Evolutionary conservation across 2,329 filamentous ascomycete species (phyloP), one percentile per base, ranked within the genome.

Genomic region (Penicillium oxalicum): DNA sequence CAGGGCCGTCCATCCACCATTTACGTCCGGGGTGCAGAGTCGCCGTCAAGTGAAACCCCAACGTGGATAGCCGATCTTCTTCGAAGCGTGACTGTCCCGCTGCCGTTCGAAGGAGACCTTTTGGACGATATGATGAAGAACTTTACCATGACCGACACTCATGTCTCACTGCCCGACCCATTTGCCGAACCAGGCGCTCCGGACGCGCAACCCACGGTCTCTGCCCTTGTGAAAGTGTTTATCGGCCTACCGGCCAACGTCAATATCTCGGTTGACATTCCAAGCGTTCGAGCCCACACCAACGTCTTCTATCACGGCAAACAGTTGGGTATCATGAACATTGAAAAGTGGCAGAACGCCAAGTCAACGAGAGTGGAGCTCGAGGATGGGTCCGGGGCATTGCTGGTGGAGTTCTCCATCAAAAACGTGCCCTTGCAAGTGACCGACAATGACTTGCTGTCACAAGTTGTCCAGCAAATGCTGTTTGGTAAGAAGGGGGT

Each of bases 71-170:
- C 80, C 11, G 82, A 91, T 44, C 77, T 98, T 24, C 74, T 97
- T 34, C 83, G 84, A 40, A 89, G 87, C 57, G 80, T 97, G 45
- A 91, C 85, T 0, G 77, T 97, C 0, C 90, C 91, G 3, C 74
- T 97, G 5, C 86, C 89, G 5, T 87, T 97, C 53, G 88, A 89
- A 0, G 89, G 89, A 4, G 82, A 84, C 50, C 84, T 84, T 0
- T 84, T 96, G 60, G 89, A 90, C 56, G 83, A 87, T 55, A 73
- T 95, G 12, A 86, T 98, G 64, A 86, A 84, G 58, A 91, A 93
- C 58, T 96, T 97, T 64, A 87, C 89, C 24, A 74, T 97, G 56
- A 82, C 83, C 2, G 81, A 96, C 63, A 88, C 94, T 36, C 83
- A 94, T 60, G 95, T 98, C 67, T 82, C 81, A 42, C 73, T 98